These are phyloP conservation scores for Podospora fimiseda DNA, from an alignment of 495 filamentous ascomycete genomes.

Conservation along the genomic window DNA sequence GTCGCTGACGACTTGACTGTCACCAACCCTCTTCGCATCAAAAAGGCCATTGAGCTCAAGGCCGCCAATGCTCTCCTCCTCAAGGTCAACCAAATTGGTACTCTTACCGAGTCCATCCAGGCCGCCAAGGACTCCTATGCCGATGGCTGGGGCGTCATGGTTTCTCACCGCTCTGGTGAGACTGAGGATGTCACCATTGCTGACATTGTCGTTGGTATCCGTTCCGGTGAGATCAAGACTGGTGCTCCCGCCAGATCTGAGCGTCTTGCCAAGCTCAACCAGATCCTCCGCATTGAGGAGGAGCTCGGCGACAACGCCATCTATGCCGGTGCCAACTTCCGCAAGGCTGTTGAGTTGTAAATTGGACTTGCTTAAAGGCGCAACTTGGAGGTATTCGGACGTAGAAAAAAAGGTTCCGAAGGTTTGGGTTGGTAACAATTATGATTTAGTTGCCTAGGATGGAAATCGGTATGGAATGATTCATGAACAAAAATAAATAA, in stretches of 20 bases:
- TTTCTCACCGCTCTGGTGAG: slow-evolving; percentile 97
- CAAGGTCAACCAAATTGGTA: slow-evolving; percentile 99
- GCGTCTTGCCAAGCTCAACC: slow-evolving; percentile 99
- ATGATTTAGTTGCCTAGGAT: slow-evolving; percentile 16
- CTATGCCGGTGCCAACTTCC: slow-evolving; percentile 89
- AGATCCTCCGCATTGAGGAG: slow-evolving; percentile 99
- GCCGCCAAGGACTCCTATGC: slow-evolving; percentile 98
- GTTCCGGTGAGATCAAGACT: slow-evolving; percentile 98
- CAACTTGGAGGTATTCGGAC: slow-evolving; percentile 16
- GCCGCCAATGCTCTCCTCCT: slow-evolving; percentile 94
- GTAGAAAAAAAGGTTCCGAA: slow-evolving; percentile 1
- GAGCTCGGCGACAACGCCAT: slow-evolving; percentile 88
- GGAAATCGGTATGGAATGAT: slow-evolving; percentile 17
- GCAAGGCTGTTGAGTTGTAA: slow-evolving; percentile 82
- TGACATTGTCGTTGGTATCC: slow-evolving; percentile 93
- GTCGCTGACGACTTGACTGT: slow-evolving; percentile 90
- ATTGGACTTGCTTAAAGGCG: slow-evolving; percentile 1
- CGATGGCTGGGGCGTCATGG: slow-evolving; percentile 98
- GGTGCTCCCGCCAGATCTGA: slow-evolving; percentile 93
- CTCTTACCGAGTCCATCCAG: slow-evolving; percentile 97
- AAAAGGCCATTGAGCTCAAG: slow-evolving; percentile 99
- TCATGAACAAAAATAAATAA: slow-evolving; percentile 26
- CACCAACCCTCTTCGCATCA: slow-evolving; percentile 98
- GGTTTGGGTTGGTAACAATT: slow-evolving; percentile 8
- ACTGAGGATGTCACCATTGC: slow-evolving; percentile 99